Conservation (phyloP, 305 asterid genomes). For the Plantago lanceolata region DNA sequence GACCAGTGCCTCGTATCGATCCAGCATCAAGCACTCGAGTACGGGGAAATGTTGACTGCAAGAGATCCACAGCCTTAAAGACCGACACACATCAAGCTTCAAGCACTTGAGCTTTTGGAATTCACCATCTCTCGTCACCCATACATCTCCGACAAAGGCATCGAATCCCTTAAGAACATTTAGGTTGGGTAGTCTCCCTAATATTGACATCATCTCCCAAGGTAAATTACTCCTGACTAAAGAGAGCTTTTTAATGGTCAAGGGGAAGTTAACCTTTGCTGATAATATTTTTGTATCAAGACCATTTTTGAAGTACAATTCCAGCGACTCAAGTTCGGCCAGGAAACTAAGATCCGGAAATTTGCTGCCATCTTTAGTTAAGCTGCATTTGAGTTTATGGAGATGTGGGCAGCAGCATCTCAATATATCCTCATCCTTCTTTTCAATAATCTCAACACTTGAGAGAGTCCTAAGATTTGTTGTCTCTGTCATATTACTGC, state of each 20-base stretch:
- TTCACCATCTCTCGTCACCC: constrained; percentile 22
- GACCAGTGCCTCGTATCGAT: not conserved
- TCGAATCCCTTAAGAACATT: constrained; percentile 21
- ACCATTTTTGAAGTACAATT: not conserved
- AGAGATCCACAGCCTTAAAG: constrained; percentile 13
- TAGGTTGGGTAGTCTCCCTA: constrained; percentile 25
- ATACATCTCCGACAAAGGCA: constrained; percentile 17
- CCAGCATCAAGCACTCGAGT: constrained; percentile 16
- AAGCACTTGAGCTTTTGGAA: constrained; percentile 27
- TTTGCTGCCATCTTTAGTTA: not conserved
- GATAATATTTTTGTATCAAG: not conserved
- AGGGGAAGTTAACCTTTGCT: constrained; percentile 12
- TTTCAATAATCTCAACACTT: not conserved
- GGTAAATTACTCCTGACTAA: constrained; percentile 3
- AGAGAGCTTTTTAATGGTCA: constrained; percentile 21
- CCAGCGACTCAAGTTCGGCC: not conserved
- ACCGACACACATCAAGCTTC: not conserved
- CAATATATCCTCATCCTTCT: not conserved
- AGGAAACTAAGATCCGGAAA: not conserved
- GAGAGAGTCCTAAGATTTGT: constrained; percentile 4
- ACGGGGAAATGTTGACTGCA: constrained; percentile 7
- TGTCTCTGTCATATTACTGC: not conserved
- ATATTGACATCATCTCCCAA: constrained; percentile 18
- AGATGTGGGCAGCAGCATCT: not conserved
- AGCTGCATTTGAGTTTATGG: not conserved